phyloP scores from a whole-genome alignment of 768 basidiomycete species.

The Sarcomyxa edulis region DNA sequence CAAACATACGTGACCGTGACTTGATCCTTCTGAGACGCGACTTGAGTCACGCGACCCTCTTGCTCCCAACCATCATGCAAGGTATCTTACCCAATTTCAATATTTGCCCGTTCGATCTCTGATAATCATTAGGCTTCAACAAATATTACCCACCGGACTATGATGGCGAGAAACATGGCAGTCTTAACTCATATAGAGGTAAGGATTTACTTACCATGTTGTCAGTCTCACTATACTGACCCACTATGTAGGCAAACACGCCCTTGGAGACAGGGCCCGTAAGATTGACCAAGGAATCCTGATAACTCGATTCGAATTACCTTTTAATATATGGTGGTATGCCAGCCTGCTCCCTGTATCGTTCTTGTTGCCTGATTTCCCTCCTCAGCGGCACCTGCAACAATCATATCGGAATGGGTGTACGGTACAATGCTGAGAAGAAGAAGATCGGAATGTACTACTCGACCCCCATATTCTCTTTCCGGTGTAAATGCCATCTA shows the following conservation, averaged over 20 bases:
- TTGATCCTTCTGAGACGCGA: too few relatives aligned
- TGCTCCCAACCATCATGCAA: slow-evolving; percentile 10
- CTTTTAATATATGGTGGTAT: slow-evolving; percentile 96
- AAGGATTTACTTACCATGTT: slow-evolving; percentile 6
- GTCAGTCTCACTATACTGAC: slow-evolving; percentile 8
- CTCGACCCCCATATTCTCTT: slow-evolving; percentile 91
- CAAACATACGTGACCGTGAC: too few relatives aligned
- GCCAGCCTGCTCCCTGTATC: slow-evolving; percentile 15
- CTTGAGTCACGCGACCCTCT: too few relatives aligned
- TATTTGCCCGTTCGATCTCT: background rate
- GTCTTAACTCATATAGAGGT: slow-evolving; percentile 73
- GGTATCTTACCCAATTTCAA: slow-evolving; percentile 2
- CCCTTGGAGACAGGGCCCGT: slow-evolving; percentile 86
- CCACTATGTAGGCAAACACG: slow-evolving; percentile 73
- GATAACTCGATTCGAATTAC: slow-evolving; percentile 92
- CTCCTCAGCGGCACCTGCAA: slow-evolving; percentile 79
- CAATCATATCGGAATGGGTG: slow-evolving; percentile 97
- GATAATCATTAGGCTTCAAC: slow-evolving; percentile 31
- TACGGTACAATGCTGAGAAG: slow-evolving; percentile 99
- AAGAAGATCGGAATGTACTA: slow-evolving; percentile 94
- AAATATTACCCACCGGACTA: slow-evolving; percentile 51
- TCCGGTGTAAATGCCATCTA: slow-evolving; percentile 96
- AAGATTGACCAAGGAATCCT: slow-evolving; percentile 96
- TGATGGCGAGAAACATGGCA: slow-evolving; percentile 43
- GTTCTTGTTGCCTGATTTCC: slow-evolving; percentile 2